Evolutionary conservation across 176 grass and related monocot species (phyloP), one percentile per base, ranked within the genome.

Genomic region (Ananas comosus): DNA sequence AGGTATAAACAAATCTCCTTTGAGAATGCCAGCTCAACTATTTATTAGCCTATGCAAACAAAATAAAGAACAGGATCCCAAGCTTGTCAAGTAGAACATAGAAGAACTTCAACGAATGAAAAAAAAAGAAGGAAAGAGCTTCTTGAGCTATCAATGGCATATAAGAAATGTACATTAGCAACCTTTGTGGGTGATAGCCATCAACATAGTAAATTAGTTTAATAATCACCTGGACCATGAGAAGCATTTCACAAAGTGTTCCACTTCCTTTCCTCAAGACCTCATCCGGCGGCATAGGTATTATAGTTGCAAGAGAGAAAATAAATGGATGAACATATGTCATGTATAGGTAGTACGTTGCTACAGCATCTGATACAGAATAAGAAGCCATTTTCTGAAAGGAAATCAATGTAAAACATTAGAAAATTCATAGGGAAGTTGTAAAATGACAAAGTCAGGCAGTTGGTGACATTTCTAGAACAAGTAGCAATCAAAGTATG

Each of bases 321-420:
- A 97, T 97, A 78, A 97, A 97, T 10, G 93, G 93, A 90, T 92
- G 89, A 58, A 97, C 81, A 76, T 97, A 97, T 72, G 93, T 92
- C 93, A 97, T 97, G 79, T 97, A 97, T 63, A 97, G 78, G 64
- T 87, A 97, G 76, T 92, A 90, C 49, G 93, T 97, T 12, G 93
- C 86, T 74, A 97, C 93, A 77, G 89, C 89, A 90, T 97, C 89
- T 80, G 93, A 97, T 72, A 97, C 93, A 70, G 93, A 92, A 80
- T 97, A 97, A 65, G 93, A 97, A 83, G 93, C 93, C 93, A 97
- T 97, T 85, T 73, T 97, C 93, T 97, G 84, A 63, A 86, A 89
- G 71, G 24, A 74, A 75, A 74, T 66, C 64, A 74, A 61, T 10
- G 25, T 33, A 76, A 63, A 29, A 0, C 56, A 61, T 61, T 7